Evolutionary conservation across 2,329 filamentous ascomycete genomes (phyloP).

Genomic region (Hortaea sp.): DNA sequence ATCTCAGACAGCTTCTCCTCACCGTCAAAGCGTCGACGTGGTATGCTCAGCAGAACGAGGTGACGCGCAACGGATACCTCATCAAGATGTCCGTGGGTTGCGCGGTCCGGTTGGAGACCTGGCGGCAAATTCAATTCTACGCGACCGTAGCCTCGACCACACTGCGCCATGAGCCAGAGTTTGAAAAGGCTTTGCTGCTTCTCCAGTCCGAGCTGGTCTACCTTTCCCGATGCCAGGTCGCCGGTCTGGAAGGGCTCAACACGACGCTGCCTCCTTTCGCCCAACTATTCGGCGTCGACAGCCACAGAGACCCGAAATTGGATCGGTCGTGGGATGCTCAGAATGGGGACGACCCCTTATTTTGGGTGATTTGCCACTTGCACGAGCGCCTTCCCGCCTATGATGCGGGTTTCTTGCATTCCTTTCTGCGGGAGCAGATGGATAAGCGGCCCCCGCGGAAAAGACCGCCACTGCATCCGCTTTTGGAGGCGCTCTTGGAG

Average conservation of each 20-base stretch:
- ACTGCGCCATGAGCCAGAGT: neutral
- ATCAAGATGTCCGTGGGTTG: neutral
- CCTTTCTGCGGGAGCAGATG: no score
- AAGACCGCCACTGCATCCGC: no score
- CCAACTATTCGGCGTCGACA: neutral
- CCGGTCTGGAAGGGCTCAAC: neutral
- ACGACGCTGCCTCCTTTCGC: neutral
- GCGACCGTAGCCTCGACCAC: neutral
- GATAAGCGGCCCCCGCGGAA: no score
- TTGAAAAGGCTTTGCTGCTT: neutral
- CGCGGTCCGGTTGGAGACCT: neutral
- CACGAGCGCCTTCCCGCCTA: neutral
- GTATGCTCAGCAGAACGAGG: neutral
- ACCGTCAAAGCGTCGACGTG: neutral
- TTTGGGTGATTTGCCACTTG: neutral
- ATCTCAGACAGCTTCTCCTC: neutral
- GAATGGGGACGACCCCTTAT: neutral
- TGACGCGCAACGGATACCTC: neutral
- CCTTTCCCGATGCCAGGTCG: neutral
- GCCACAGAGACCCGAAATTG: neutral
- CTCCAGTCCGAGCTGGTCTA: neutral
- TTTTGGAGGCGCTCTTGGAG: no score
- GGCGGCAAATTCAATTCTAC: neutral
- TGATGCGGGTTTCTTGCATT: no score
- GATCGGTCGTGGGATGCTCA: neutral